These are phyloP conservation scores for Medicago truncatula DNA, from an alignment of 306 rosid species.

Conservation along the genomic window MtrunA17r5.0-ANR NC_053042.1:35224001-35224500, in stretches of 20 bases:
- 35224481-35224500: conserved; percentile 25
- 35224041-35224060: conserved; percentile 87
- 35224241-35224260: conserved; percentile 1
- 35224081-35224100: conserved; percentile 85
- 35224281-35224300: conserved; percentile 1
- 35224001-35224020: conserved; percentile 85
- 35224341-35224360: not conserved
- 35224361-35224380: not conserved
- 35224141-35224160: conserved; percentile 97
- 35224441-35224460: conserved; percentile 12
- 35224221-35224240: not conserved
- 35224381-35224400: not conserved
- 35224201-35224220: conserved; percentile 14
- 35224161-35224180: conserved; percentile 80
- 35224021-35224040: conserved; percentile 83
- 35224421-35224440: conserved; percentile 3
- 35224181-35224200: conserved; percentile 10
- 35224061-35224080: conserved; percentile 74
- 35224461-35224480: conserved; percentile 2
- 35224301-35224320: conserved; percentile 15
- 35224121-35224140: conserved; percentile 92
- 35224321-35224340: not conserved
- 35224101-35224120: conserved; percentile 82
- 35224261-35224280: conserved; percentile 4
- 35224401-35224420: conserved; percentile 1